Base-by-base conservation (phyloP, 1,284 basidiomycete species). In the Trichosporon sp. region DNA sequence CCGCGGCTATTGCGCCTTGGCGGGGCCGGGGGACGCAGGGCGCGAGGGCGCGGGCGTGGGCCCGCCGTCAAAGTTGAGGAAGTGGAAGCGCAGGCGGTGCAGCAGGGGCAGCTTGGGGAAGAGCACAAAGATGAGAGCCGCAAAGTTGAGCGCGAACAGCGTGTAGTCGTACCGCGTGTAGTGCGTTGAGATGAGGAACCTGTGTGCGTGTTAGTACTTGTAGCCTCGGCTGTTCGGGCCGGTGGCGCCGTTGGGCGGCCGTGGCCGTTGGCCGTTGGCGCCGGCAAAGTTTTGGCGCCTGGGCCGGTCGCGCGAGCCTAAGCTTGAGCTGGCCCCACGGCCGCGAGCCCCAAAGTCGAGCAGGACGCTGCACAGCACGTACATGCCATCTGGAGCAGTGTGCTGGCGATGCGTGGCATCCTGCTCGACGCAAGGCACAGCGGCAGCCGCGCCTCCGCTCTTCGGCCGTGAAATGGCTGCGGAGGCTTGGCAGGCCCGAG, bases 141-240 rank as follows among this genome's bases (percentile, higher is more conserved):
- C 86, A 73, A 99, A 87, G 81, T 99, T 99, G 79, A 99, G 86
- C 25, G 91, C 89, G 80, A 99, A 99, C 51, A 97, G 81, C 87
- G 90, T 92, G 23, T 93, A 93, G 76, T 97, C 89, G 79, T 96
- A 96, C 78, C 94, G 91, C 62, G 96, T 98, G 86, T 98, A 99
- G 82, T 99, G 96, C 0, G 97, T 99, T 25, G 96, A 98, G 66
- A 93, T 89, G 62, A 99, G 87, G 85, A 99, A 99, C 38, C 95
- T 97, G 75, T 23, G 58, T 18, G 75, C 25, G 58, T 18, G 62
- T 66, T 51, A 69, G 68, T 8, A 8, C 68, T 64, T 69, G 70
- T 32, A 3, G 27, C 27, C 18, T 27, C 27, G 44, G 35, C 23
- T 31, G 34, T 32, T 21, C 23, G 47, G 8, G 18, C n/a, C 21